A percentile compares a stretch with the other conserved stretches of the same genome.
Conservation (phyloP, 2,329 filamentous ascomycete genomes). For the Ophiostoma populinum region DNA sequence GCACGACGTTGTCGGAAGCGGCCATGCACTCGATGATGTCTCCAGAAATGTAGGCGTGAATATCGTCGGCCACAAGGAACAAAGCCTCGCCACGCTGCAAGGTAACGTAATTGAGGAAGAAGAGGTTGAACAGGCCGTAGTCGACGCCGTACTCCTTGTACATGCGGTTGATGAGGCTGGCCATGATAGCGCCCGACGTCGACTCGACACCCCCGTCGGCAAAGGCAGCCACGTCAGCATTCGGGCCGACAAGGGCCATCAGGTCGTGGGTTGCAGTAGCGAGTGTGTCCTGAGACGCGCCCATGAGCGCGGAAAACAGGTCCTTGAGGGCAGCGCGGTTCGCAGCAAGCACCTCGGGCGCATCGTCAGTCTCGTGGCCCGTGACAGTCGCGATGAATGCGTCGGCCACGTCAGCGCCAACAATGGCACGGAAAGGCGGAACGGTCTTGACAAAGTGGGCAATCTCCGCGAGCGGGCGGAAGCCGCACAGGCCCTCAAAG, state of each 20-base stretch:
- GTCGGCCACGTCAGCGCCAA: conserved; percentile 46
- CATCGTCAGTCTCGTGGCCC: conserved; percentile 23
- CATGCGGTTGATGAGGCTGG: conserved; percentile 59
- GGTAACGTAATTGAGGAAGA: conserved; percentile 92
- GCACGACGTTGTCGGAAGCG: conserved; percentile 94
- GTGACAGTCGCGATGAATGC: conserved; percentile 36
- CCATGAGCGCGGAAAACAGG: conserved; percentile 68
- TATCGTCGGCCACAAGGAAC: conserved; percentile 91
- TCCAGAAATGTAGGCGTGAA: conserved; percentile 83
- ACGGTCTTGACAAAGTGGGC: conserved; percentile 56
- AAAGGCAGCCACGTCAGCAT: conserved; percentile 47
- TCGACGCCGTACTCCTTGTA: conserved; percentile 76
- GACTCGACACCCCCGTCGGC: conserved; percentile 54
- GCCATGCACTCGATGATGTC: conserved; percentile 99
- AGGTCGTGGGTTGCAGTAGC: conserved; percentile 49
- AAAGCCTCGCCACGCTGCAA: conserved; percentile 81
- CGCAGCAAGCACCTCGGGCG: conserved; percentile 21
- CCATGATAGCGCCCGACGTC: conserved; percentile 51
- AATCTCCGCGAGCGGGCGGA: conserved; percentile 76
- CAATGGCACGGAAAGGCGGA: conserved; percentile 41
- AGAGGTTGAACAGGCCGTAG: conserved; percentile 85
- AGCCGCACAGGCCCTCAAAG: conserved; percentile 92
- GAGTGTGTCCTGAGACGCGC: conserved; percentile 48
- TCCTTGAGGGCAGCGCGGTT: conserved; percentile 68
- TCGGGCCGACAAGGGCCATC: conserved; percentile 43